phyloP scores from a whole-genome alignment of 2,329 filamentous ascomycete genomes.

The Biscogniauxia mediterranea region DNA sequence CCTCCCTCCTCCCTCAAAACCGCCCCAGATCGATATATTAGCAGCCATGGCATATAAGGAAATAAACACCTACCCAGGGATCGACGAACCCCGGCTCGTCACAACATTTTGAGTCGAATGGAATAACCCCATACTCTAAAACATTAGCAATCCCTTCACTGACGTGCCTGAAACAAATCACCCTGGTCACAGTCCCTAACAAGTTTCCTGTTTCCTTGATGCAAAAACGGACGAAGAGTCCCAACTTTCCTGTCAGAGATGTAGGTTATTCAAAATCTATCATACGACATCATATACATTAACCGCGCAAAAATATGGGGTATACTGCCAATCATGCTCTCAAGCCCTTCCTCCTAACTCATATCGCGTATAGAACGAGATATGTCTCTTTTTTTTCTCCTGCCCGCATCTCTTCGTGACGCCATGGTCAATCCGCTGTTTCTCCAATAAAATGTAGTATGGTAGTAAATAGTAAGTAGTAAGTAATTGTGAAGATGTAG shows the following conservation, averaged over 20 bases:
- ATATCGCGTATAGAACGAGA: conserved; percentile 19
- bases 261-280: conserved; percentile 30
- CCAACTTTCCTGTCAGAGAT: background rate
- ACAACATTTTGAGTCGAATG: background rate
- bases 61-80: background rate
- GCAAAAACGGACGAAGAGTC: background rate
- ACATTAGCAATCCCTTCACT: background rate
- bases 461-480: conserved; percentile 1
- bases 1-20: too few relatives aligned
- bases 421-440: conserved; percentile 18
- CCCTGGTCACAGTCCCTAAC: background rate
- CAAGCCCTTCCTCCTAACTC: conserved; percentile 14
- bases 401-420: conserved; percentile 19
- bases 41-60: background rate
- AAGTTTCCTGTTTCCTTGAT: background rate
- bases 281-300: conserved; percentile 36
- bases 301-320: conserved; percentile 27
- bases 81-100: background rate
- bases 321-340: conserved; percentile 31
- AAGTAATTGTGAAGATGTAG: too few relatives aligned
- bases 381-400: conserved; percentile 7
- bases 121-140: background rate
- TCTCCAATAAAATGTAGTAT: conserved; percentile 11
- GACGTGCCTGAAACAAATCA: background rate
- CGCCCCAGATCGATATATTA: background rate